Base-by-base conservation (phyloP, 345 rosid genomes). In the Pugionium dolabratum region DNA sequence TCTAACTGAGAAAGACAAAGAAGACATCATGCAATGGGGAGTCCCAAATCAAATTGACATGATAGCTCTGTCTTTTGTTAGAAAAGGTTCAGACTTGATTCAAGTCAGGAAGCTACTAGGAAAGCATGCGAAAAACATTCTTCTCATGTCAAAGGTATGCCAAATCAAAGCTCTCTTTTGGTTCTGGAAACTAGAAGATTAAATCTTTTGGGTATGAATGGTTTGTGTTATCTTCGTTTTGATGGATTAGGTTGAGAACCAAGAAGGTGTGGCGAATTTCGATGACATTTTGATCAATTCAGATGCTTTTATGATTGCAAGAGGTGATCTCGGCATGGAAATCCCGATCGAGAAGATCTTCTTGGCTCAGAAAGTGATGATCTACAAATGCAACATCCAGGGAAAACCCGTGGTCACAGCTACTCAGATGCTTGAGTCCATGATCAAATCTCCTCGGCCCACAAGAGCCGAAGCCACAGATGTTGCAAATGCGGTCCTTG, bases 301-400 rank as follows among this genome's bases (percentile, higher is more conserved):
- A 0, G 98, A 93, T 66, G 98, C 98, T 4, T 93, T 93, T 70
- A 93, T 93, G 98, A 94, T 93, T 65, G 98, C 98, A 1, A 83
- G 98, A 37, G 98, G 98, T 34, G 98, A 93, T 71, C 91, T 93
- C 0, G 98, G 98, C 47, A 93, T 93, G 98, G 98, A 93, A 76
- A 93, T 93, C 66, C 98, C 98, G 0, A 93, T 93, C 3, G 98
- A 93, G 59, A 93, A 93, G 81, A 93, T 93, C 47, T 93, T 93
- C 79, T 72, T 93, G 25, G 98, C 98, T 6, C 98, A 93, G 84
- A 93, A 93, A 68, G 97, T 90, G n/a, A 93, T 93, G 98, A 83
- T 93, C 76, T 90, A 88, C 87, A 93, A 93, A 79, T 93, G 97
- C 78, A 93, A 93, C 80, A 87, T 89, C 71, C 97, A 89, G 69